These are phyloP conservation scores for Kuraishia molischiana DNA, from an alignment of 805 yeast species.

Conservation along the genomic window DNA sequence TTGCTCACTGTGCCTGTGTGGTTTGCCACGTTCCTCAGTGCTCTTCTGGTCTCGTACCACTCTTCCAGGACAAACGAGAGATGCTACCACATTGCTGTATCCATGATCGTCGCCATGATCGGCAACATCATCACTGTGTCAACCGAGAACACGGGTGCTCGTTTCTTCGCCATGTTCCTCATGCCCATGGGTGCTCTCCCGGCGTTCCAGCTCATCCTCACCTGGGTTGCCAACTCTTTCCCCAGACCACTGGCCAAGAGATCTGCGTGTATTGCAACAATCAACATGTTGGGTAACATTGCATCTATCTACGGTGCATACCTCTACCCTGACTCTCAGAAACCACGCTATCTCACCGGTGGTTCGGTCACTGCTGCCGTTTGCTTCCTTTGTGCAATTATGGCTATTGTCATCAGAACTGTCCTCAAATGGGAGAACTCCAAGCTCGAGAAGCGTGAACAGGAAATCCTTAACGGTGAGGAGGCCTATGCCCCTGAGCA, in stretches of 20 bases:
- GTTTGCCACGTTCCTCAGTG: constrained; percentile 29
- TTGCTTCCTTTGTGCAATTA: constrained; percentile 6
- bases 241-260: constrained; percentile 53
- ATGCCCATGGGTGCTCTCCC: constrained; percentile 49
- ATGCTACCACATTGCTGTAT: constrained; percentile 36
- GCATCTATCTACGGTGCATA: constrained; percentile 49
- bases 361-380: constrained; percentile 9
- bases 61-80: constrained; percentile 49
- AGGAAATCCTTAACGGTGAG: background rate
- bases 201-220: constrained; percentile 38
- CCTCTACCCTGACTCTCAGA: constrained; percentile 32
- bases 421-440: background rate
- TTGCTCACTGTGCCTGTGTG: constrained; percentile 55
- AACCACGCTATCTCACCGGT: constrained; percentile 36
- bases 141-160: constrained; percentile 42
- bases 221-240: constrained; percentile 47
- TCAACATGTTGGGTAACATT: constrained; percentile 47
- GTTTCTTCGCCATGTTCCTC: constrained; percentile 50
- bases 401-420: background rate
- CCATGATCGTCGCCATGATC: constrained; percentile 29
- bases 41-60: constrained; percentile 34
- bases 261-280: constrained; percentile 45
- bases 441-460: background rate
- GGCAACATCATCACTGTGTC: constrained; percentile 40
- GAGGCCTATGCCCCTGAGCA: background rate